Base-by-base conservation (phyloP, 2,329 filamentous ascomycete genomes). In the Penicillium paneum region DNA sequence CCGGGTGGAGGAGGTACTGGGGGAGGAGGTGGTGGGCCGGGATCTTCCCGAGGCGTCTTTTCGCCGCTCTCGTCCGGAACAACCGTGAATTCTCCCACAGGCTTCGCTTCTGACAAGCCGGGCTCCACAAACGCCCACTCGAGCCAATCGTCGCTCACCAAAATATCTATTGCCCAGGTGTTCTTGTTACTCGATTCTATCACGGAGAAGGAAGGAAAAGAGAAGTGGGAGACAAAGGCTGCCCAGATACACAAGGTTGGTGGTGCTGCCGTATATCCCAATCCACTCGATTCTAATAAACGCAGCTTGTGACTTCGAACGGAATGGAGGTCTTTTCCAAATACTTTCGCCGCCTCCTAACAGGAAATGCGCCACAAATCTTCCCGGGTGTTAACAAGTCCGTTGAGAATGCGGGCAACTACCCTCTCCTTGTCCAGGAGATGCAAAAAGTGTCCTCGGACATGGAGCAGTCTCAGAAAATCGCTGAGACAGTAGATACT, bases 241-340 rank as follows among this genome's bases (percentile, higher is more conserved):
- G 90, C 95, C 68, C 92, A 96, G 79, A 88, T 99, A 68, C 86
- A 87, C 74, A 96, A 95, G 84, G 91, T 95, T 79, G 71, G 83
- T 63, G 32, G 8, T 35, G 50, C 41, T 34, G 47, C 24, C 21
- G 2, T 8, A 28, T 38, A 12, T 12, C 19, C 12, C 28, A 6
- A 10, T 29, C 11, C 3, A 19, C 12, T 10, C 42, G 31, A 46
- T 11, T 39, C 40, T 52, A 32, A 46, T 46, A 48, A 48, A 48
- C 45, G 8, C 60, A 96, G 90, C 86, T 97, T 73, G 88, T 97
- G 78, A 88, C 96, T 84, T 92, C 93, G 69, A 88, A 96, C 91
- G 92, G 92, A 71, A 99, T 99, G 93, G 95, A 99, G 82, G 91
- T 97, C 71, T 97, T 92, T 74, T 87, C 90, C 57, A 95, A 92